Percentiles rank a stretch among this genome's conserved stretches.
phyloP scores from a whole-genome alignment of 2,329 filamentous ascomycete genomes.

The Furcasterigmium sp. region DNA sequence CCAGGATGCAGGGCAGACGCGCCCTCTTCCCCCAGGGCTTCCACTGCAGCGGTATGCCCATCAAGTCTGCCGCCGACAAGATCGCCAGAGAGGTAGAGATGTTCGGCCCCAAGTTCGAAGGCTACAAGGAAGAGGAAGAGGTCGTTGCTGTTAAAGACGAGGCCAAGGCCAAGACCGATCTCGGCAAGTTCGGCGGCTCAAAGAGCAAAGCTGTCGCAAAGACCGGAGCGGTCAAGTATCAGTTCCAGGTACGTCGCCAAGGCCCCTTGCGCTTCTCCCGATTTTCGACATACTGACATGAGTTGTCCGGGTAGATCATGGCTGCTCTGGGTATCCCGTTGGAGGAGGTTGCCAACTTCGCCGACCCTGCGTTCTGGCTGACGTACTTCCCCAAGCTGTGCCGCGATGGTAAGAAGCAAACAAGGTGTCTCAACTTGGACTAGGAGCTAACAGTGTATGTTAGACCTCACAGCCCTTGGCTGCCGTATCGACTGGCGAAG shows the following conservation, averaged over 20 bases:
- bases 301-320: constrained; percentile 62
- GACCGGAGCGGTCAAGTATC: constrained; percentile 89
- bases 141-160: constrained; percentile 43
- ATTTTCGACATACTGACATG: not conserved
- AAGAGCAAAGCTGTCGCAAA: constrained; percentile 91
- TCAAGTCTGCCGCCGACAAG: constrained; percentile 97
- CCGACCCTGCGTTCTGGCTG: constrained; percentile 89
- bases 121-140: constrained; percentile 60
- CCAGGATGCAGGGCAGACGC: constrained; percentile 85
- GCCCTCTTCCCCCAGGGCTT: constrained; percentile 88
- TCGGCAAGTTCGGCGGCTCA: constrained; percentile 75
- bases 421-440: not conserved
- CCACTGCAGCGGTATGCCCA: constrained; percentile 96
- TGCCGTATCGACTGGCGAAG: constrained; percentile 9
- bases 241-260: constrained; percentile 48
- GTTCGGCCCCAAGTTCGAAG: constrained; percentile 83
- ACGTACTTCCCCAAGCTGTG: constrained; percentile 66
- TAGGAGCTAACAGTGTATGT: not conserved
- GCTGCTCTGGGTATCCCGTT: constrained; percentile 79
- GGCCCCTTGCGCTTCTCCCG: not conserved
- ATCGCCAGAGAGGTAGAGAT: constrained; percentile 81
- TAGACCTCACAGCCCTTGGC: not conserved
- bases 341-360: constrained; percentile 88
- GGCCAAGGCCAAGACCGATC: constrained; percentile 19
- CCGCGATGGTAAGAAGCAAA: constrained; percentile 8